Evolutionary conservation across 225 moss, liverwort and hornwort genomes (phyloP).

Genomic region (Neckera pumila): DNA sequence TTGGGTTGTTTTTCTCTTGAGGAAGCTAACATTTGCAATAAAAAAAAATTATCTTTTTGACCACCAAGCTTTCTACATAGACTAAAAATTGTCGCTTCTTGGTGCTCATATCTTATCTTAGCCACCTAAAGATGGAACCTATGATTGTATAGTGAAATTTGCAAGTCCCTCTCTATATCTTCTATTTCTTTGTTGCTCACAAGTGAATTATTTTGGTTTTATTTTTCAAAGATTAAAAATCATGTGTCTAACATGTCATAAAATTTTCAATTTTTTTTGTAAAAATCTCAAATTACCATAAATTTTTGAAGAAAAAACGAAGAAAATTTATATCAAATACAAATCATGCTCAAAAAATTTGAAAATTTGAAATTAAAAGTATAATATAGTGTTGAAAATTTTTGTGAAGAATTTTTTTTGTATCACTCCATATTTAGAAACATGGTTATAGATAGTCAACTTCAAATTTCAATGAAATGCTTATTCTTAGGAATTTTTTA

Average conservation of each 20-base stretch:
- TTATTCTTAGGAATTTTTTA: background rate
- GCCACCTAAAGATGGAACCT: fast-evolving
- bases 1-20: background rate
- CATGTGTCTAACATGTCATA: background rate
- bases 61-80: fast-evolving
- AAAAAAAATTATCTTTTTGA: background rate
- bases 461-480: background rate
- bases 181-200: too few species aligned
- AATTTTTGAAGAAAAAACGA: background rate
- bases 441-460: fast-evolving
- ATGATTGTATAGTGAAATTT: too few species aligned
- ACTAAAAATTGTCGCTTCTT: background rate
- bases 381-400: background rate
- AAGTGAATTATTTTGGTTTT: too few species aligned
- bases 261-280: background rate
- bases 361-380: fast-evolving
- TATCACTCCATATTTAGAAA: background rate
- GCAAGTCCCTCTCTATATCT: background rate
- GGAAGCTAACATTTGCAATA: fast-evolving
- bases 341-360: background rate
- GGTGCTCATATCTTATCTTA: fast-evolving
- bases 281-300: background rate
- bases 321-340: background rate
- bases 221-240: background rate
- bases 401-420: background rate